phyloP scores from a whole-genome alignment of 1,284 basidiomycete genomes.

The Heimioporus retisporus region DNA sequence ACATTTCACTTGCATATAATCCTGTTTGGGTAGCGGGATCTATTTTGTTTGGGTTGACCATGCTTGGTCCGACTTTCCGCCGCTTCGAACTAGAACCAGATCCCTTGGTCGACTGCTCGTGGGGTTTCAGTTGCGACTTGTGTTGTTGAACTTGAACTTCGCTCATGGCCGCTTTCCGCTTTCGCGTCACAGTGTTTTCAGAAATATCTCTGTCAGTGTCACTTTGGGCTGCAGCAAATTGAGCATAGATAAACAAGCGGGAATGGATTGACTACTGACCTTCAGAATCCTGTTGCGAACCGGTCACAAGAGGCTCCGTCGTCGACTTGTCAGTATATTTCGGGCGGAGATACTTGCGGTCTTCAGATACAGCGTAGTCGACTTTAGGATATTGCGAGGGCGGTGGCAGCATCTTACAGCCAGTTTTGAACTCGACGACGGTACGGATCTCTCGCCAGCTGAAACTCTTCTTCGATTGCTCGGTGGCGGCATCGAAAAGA shows the following conservation, averaged over 20 bases:
- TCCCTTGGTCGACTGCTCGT: neutral
- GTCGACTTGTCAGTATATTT: neutral
- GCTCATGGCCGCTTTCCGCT: neutral
- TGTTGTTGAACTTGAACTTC: neutral
- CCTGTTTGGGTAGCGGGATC: neutral
- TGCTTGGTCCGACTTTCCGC: neutral
- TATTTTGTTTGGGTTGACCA: slow-evolving; percentile 2
- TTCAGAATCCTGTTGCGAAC: neutral
- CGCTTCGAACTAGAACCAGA: slow-evolving; percentile 1
- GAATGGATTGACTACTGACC: neutral
- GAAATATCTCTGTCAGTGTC: neutral
- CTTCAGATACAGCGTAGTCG: neutral
- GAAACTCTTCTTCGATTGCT: neutral
- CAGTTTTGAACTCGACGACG: slow-evolving; percentile 1
- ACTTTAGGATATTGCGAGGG: neutral
- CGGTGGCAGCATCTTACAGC: too few species aligned
- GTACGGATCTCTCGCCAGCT: neutral
- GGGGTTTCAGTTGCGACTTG: neutral
- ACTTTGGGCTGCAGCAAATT: neutral
- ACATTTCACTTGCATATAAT: neutral
- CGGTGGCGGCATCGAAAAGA: neutral
- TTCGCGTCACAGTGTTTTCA: neutral
- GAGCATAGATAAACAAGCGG: neutral
- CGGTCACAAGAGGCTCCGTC: neutral
- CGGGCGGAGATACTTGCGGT: neutral